These are phyloP conservation scores for Trichoderma sp. DNA, from an alignment of 2,329 filamentous ascomycete species.

Conservation along the genomic window DNA sequence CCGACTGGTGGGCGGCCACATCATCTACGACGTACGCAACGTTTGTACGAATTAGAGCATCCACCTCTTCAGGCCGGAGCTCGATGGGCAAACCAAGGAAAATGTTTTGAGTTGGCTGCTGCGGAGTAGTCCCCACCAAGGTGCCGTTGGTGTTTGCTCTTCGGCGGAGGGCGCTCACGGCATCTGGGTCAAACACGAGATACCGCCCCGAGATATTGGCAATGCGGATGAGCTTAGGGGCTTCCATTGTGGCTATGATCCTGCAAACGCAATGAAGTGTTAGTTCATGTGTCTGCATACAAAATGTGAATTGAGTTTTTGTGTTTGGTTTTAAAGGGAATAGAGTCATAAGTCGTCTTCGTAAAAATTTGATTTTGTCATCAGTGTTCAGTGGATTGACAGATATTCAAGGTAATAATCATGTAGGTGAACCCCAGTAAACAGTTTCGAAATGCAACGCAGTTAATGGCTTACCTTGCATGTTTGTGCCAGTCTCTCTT, in stretches of 20 bases:
- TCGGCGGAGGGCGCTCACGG: slow-evolving; percentile 73
- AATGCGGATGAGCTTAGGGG: slow-evolving; percentile 63
- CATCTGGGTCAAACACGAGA: slow-evolving; percentile 83
- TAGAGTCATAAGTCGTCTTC: slow-evolving; percentile 44
- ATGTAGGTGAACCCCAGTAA: slow-evolving; percentile 29
- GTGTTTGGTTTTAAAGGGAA: neutral
- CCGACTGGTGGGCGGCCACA: slow-evolving; percentile 62
- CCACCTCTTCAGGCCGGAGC: slow-evolving; percentile 86
- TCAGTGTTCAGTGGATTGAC: slow-evolving; percentile 59
- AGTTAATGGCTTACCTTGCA: slow-evolving; percentile 20
- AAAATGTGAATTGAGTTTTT: neutral
- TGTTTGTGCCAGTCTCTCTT: neutral
- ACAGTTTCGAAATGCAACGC: neutral
- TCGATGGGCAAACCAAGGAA: slow-evolving; percentile 87
- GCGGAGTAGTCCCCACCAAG: slow-evolving; percentile 81
- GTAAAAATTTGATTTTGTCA: slow-evolving; percentile 42
- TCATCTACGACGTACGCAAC: slow-evolving; percentile 82
- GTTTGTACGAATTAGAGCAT: slow-evolving; percentile 72
- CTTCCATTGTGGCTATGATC: slow-evolving; percentile 26
- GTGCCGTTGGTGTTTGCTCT: slow-evolving; percentile 82
- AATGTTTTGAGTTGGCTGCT: slow-evolving; percentile 91
- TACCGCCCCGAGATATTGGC: slow-evolving; percentile 77
- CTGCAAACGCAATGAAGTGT: neutral
- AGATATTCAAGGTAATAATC: slow-evolving; percentile 54
- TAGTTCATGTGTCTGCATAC: neutral